Conservation (phyloP, 495 filamentous ascomycete genomes). For the Penicillium cataractarum region DNA sequence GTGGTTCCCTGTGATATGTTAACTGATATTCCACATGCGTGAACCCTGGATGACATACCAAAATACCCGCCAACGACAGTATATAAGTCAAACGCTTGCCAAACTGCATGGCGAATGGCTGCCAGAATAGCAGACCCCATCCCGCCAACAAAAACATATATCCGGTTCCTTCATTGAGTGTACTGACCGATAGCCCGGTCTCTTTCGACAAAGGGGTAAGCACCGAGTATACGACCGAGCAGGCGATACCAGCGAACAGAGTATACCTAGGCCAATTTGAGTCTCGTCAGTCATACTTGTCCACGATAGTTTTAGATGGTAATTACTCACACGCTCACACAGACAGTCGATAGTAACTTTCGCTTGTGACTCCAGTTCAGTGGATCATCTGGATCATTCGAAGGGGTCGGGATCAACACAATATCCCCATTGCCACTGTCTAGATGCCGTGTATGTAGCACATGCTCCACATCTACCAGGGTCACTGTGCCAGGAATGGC, state of each 20-base stretch:
- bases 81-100: constrained; percentile 69
- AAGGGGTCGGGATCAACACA: constrained; percentile 62
- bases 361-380: constrained; percentile 62
- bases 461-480: constrained; percentile 56
- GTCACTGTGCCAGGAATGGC: constrained; percentile 58
- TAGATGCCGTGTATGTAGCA: constrained; percentile 46
- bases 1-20: constrained; percentile 30
- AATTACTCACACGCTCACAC: constrained; percentile 48
- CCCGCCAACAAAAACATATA: constrained; percentile 66
- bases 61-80: constrained; percentile 56
- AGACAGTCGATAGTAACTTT: constrained; percentile 56
- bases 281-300: not conserved
- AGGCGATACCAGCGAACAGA: constrained; percentile 60
- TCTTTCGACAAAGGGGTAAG: constrained; percentile 59
- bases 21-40: not conserved
- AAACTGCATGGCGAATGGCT: constrained; percentile 67
- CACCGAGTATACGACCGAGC: constrained; percentile 64
- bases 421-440: constrained; percentile 50
- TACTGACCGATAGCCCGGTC: constrained; percentile 55
- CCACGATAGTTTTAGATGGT: not conserved
- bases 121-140: constrained; percentile 70
- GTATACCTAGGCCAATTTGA: constrained; percentile 50
- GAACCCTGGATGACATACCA: constrained; percentile 33
- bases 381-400: constrained; percentile 61
- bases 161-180: constrained; percentile 63